Evolutionary conservation across 176 grass and related monocot species (phyloP).

Genomic region (Thalia dealbata): DNA sequence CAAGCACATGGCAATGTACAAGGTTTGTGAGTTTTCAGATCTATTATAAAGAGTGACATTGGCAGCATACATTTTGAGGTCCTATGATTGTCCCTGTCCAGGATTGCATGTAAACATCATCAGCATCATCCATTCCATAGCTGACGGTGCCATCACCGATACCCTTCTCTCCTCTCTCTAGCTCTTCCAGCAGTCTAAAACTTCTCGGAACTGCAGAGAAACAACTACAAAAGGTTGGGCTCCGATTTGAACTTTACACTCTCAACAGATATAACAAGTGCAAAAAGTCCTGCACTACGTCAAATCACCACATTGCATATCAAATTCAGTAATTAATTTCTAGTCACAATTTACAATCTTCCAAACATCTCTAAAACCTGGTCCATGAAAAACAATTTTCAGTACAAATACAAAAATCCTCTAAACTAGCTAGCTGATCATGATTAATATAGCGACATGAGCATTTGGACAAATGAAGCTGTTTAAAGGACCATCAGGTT

Average conservation of each 20-base stretch:
- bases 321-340: background rate
- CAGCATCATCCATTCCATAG: slow-evolving; percentile 86
- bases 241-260: background rate
- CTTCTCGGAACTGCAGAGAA: slow-evolving; percentile 60
- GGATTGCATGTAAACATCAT: slow-evolving; percentile 74
- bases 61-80: slow-evolving; percentile 48
- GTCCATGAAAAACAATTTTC: background rate
- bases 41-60: slow-evolving; percentile 14
- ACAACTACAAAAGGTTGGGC: background rate
- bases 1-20: slow-evolving; percentile 15
- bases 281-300: too few species aligned
- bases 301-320: background rate
- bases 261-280: background rate
- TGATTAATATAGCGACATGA: background rate
- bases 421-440: background rate
- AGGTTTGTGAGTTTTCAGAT: background rate
- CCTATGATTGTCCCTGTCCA: slow-evolving; percentile 86
- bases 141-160: slow-evolving; percentile 84
- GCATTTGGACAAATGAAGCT: too few species aligned
- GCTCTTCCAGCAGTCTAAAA: slow-evolving; percentile 74
- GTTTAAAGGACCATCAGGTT: too few species aligned
- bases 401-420: background rate
- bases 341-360: background rate
- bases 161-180: slow-evolving; percentile 70
- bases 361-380: background rate